A percentile compares a stretch with the other conserved stretches of the same genome.
These are phyloP conservation scores for Breynia disticha DNA, from an alignment of 441 rosid species.

Conservation along the genomic window DNA sequence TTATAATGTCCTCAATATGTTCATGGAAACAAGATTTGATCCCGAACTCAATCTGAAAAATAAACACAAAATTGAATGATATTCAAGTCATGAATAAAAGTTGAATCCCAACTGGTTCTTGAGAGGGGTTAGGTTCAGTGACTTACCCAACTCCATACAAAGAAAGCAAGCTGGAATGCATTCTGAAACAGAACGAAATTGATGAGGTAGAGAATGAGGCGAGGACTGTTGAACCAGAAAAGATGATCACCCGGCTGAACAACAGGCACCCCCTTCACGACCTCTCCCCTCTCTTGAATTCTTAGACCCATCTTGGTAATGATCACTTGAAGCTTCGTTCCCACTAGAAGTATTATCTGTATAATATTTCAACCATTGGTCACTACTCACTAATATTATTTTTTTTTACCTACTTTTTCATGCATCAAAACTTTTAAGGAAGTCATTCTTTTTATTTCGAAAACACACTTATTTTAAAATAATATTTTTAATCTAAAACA, in stretches of 20 bases:
- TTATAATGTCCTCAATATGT: constrained; percentile 37
- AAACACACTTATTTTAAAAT: no score
- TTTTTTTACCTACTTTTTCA: no score
- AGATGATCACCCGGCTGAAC: constrained; percentile 76
- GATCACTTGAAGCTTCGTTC: constrained; percentile 64
- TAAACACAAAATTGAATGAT: not conserved
- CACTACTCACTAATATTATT: no score
- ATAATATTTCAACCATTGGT: not conserved
- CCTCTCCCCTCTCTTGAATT: constrained; percentile 66
- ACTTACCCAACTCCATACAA: constrained; percentile 59
- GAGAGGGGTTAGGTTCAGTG: not conserved
- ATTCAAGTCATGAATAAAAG: no score
- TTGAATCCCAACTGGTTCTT: not conserved
- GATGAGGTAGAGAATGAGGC: constrained; percentile 63
- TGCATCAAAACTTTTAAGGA: no score
- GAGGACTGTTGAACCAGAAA: constrained; percentile 82
- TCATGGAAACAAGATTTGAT: constrained; percentile 57
- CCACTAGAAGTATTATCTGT: constrained; percentile 60
- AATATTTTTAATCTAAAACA: no score
- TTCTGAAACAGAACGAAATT: constrained; percentile 81
- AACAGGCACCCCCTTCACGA: constrained; percentile 71
- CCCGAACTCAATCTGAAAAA: constrained; percentile 40
- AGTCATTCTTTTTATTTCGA: no score
- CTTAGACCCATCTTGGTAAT: constrained; percentile 67
- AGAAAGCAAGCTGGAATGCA: constrained; percentile 82